A percentile compares a stretch with the other conserved stretches of the same genome.
Conservation (phyloP, 1,284 basidiomycete genomes). For the Paramarasmius palmivorus region DNA sequence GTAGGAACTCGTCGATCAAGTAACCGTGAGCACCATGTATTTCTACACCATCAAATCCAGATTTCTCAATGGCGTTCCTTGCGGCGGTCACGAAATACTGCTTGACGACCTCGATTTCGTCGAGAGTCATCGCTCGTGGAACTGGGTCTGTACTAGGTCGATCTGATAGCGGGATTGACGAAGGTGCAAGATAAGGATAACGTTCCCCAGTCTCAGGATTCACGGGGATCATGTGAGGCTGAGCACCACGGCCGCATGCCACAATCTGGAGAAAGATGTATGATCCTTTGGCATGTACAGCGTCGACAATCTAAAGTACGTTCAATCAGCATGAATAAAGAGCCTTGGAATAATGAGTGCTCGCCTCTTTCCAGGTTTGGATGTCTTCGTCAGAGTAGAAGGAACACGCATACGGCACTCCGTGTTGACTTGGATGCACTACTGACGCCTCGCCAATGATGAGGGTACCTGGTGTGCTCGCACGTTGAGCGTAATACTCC, state of each 20-base stretch:
- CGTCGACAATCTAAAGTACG: slow-evolving; percentile 26
- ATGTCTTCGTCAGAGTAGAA: slow-evolving; percentile 37
- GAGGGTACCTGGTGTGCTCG: slow-evolving; percentile 32
- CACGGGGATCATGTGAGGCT: slow-evolving; percentile 26
- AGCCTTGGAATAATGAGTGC: background rate
- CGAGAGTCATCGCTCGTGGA: slow-evolving; percentile 21
- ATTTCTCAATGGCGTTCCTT: slow-evolving; percentile 31
- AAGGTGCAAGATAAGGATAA: slow-evolving; percentile 16
- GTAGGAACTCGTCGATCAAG: slow-evolving; percentile 38
- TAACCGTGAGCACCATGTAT: slow-evolving; percentile 34
- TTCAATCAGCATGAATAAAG: background rate
- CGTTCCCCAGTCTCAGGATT: slow-evolving; percentile 13
- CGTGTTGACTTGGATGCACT: slow-evolving; percentile 28
- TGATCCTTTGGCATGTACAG: slow-evolving; percentile 40
- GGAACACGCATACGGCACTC: slow-evolving; percentile 31
- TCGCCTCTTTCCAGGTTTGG: slow-evolving; percentile 38
- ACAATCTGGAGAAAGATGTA: slow-evolving; percentile 48
- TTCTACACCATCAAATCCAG: slow-evolving; percentile 31
- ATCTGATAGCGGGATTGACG: slow-evolving; percentile 16
- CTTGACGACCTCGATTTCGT: slow-evolving; percentile 40
- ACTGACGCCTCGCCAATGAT: slow-evolving; percentile 39
- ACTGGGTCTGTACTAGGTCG: background rate
- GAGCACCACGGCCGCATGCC: slow-evolving; percentile 42
- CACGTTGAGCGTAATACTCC: slow-evolving; percentile 39
- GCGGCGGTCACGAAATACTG: slow-evolving; percentile 32